These are phyloP conservation scores for Epichloe gansuensis DNA, from an alignment of 2,329 filamentous ascomycete species.

Conservation along the genomic window DNA sequence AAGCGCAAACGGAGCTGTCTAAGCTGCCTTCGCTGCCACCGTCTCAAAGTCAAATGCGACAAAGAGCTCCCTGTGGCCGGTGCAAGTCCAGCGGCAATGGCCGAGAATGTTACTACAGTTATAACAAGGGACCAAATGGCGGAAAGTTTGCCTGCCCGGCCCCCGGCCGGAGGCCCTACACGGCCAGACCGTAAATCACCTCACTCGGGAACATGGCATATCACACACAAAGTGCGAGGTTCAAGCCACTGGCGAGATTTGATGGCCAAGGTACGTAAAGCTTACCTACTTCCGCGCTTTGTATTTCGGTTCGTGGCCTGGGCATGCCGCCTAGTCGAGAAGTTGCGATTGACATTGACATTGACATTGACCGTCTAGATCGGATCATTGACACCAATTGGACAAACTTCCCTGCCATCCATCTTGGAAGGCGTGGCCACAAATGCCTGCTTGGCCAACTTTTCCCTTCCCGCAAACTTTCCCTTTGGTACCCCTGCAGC, in stretches of 20 bases:
- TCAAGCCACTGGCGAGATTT: constrained; percentile 25
- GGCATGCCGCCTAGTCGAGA: too few species aligned
- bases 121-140: constrained; percentile 24
- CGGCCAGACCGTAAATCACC: constrained; percentile 12
- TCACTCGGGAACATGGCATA: constrained; percentile 20
- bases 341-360: not conserved
- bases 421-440: constrained; percentile 22
- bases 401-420: constrained; percentile 15
- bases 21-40: constrained; percentile 24
- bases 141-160: constrained; percentile 22
- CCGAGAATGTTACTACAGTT: constrained; percentile 24
- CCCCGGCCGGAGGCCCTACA: constrained; percentile 15
- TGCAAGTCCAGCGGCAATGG: constrained; percentile 23
- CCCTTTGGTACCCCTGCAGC: constrained; percentile 26
- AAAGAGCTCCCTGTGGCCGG: constrained; percentile 23
- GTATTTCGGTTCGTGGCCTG: too few species aligned
- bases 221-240: constrained; percentile 22
- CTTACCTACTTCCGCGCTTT: too few species aligned
- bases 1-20: constrained; percentile 25
- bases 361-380: constrained; percentile 12
- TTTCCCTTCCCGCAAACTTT: constrained; percentile 24
- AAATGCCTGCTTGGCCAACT: constrained; percentile 24
- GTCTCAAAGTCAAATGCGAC: constrained; percentile 27
- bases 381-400: constrained; percentile 12
- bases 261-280: constrained; percentile 22